phyloP scores from a whole-genome alignment of 768 basidiomycete species.

The Chalciporus piperatus region DNA sequence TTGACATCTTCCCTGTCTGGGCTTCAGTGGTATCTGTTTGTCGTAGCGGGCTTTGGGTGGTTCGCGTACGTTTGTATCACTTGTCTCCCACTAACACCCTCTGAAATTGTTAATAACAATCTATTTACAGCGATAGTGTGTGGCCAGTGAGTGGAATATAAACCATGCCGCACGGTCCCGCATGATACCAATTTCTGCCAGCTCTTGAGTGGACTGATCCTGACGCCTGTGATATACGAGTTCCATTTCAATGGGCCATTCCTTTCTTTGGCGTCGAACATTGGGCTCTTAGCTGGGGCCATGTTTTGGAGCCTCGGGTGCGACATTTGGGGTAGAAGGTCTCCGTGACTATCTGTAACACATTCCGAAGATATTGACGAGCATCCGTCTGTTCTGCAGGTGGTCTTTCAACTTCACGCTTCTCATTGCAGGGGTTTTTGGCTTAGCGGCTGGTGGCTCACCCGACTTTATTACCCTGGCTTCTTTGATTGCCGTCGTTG shows the following conservation, averaged over 20 bases:
- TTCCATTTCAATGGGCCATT: slow-evolving; percentile 47
- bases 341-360: slow-evolving; percentile 5
- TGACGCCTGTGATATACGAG: slow-evolving; percentile 47
- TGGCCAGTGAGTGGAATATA: slow-evolving; percentile 35
- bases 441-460: slow-evolving; percentile 47
- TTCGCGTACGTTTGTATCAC: slow-evolving; percentile 31
- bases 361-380: background rate
- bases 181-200: slow-evolving; percentile 9
- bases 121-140: slow-evolving; percentile 30
- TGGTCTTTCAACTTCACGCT: slow-evolving; percentile 57
- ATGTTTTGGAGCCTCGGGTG: slow-evolving; percentile 48
- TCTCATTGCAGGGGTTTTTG: slow-evolving; percentile 51
- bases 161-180: background rate
- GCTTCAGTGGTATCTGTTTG: slow-evolving; percentile 36
- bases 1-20: background rate
- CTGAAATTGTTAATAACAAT: background rate
- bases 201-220: slow-evolving; percentile 43
- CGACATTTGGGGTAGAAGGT: slow-evolving; percentile 52
- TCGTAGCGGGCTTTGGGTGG: slow-evolving; percentile 42
- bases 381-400: slow-evolving; percentile 16
- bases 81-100: background rate
- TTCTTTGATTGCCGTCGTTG: slow-evolving; percentile 42
- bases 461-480: slow-evolving; percentile 48
- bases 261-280: slow-evolving; percentile 49
- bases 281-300: slow-evolving; percentile 52